Base-by-base conservation (phyloP, 495 filamentous ascomycete genomes). In the Cryomyces minteri region DNA sequence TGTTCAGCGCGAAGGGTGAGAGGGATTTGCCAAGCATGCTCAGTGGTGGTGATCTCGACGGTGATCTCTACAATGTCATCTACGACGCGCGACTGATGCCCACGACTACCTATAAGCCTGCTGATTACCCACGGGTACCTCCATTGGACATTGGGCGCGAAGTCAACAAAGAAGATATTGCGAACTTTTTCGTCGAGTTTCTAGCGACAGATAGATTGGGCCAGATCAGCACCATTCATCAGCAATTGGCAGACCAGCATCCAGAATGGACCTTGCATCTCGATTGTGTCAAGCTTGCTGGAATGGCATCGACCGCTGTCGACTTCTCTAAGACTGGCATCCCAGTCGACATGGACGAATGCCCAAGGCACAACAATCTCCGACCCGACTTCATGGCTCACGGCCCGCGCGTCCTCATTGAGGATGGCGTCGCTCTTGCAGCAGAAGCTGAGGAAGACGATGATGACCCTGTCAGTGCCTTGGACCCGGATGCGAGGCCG, bases 251-350 rank as follows among this genome's bases (percentile, higher is more conserved):
- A 0, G 84, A 88, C 56, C 66, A 73, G 48, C 56, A 58, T 30
- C n/a, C 39, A 0, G 18, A 44, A 0, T 83, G 85, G 0, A 76
- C 79, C 0, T 57, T 62, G 0, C 58, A 82, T 47, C 47, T 50
- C 0, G 64, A 74, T 31, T 88, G 83, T 45, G 58, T 74, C 11
- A 60, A 58, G 9, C 64, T 92, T 1, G 82, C 85, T 4, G 65
- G 73, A 44, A 58, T 90, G 54, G 76, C 80, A 44, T 90, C 84
- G 0, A 77, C 67, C 0, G 84, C 81, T 0, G 85, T 93, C 1
- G 84, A 93, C 57, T 93, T 80, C 51, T 82, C 77, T 2, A 90
- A 93, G 56, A 77, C 80, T 0, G 85, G 85, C 0, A 72, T 75
- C 30, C 69, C 78, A 0, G 83, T 40, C 33, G 57, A 68, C 43